Conservation (phyloP, 2,329 filamentous ascomycete species). For the Aspergillus ochraceoroseus region DNA sequence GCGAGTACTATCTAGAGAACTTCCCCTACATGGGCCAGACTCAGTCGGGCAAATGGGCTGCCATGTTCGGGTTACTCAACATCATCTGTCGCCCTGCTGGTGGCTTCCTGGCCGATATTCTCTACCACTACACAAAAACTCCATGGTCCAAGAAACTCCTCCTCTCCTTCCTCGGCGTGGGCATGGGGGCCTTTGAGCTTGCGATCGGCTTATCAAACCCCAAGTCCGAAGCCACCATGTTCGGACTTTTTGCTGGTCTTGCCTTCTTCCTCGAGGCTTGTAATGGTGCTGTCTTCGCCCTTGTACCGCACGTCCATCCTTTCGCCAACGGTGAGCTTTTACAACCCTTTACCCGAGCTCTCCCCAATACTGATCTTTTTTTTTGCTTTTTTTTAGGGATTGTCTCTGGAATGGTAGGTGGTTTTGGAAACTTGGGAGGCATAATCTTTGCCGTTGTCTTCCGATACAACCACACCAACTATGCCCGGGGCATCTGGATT, state of each 20-base stretch:
- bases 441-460: conserved; percentile 81
- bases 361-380: not conserved
- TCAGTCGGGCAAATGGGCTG: conserved; percentile 52
- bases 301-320: conserved; percentile 82
- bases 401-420: conserved; percentile 73
- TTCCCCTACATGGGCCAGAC: conserved; percentile 54
- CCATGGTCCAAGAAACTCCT: conserved; percentile 63
- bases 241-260: conserved; percentile 70
- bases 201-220: conserved; percentile 62
- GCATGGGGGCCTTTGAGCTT: conserved; percentile 57
- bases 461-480: conserved; percentile 65
- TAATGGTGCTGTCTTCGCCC: conserved; percentile 80
- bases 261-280: conserved; percentile 78
- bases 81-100: conserved; percentile 47
- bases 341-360: no score
- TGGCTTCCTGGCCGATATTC: conserved; percentile 51
- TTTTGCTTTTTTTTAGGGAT: conserved; percentile 39
- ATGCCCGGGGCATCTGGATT: conserved; percentile 70
- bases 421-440: conserved; percentile 76
- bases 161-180: conserved; percentile 53
- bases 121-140: conserved; percentile 49
- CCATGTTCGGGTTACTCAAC: conserved; percentile 53
- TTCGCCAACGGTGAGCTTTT: conserved; percentile 71
- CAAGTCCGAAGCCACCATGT: conserved; percentile 59
- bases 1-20: conserved; percentile 55